Base-by-base conservation (phyloP, 495 filamentous ascomycete genomes). In the Hypomontagnella monticulosa region DNA sequence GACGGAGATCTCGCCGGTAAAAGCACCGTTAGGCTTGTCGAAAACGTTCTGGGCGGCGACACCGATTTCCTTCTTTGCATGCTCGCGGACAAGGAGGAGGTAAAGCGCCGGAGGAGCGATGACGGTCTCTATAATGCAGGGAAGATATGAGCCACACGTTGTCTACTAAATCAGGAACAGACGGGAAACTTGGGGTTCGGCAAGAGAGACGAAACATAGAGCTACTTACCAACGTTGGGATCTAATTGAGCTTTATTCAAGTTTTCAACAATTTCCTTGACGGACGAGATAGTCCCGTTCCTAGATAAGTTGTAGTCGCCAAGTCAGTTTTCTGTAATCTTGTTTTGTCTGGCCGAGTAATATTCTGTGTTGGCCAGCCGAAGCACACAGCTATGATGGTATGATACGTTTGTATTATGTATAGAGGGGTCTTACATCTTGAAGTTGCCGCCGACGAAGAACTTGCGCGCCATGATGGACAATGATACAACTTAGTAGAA, bases 391-490 rank as follows among this genome's bases (percentile, higher is more conserved):
- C 16, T 11, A 43, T 56, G 15, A 38, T 30, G 9, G 27, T 15
- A 16, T 12, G 27, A 27, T 1, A 14, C 40, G 66, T 66, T 69
- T 52, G 43, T 65, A 42, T 43, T 66, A 69, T 52, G 43, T 65
- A 42, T 43, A 54, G 62, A 66, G 43, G 52, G 55, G 20, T 80
- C 84, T 53, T 77, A 94, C 93, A 97, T 97, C 84, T 99, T 99
- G 85, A 98, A 98, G 88, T 98, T 99, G 75, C 95, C 95, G 77
- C 95, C 95, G 76, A 99, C 92, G 81, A 99, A 97, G 86, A 97
- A 99, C 88, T 93, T 90, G 84, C 95, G 94, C 81, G 87, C 83
- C 93, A 96, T 97, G 73, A 46, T 86, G 78, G 70, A 71, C 71
- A 60, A 67, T 61, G 69, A 56, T 37, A 54, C 16, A 16, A 38